phyloP scores from a whole-genome alignment of 2,329 filamentous ascomycete species.

The Tolypocladium ovalisporum region DNA sequence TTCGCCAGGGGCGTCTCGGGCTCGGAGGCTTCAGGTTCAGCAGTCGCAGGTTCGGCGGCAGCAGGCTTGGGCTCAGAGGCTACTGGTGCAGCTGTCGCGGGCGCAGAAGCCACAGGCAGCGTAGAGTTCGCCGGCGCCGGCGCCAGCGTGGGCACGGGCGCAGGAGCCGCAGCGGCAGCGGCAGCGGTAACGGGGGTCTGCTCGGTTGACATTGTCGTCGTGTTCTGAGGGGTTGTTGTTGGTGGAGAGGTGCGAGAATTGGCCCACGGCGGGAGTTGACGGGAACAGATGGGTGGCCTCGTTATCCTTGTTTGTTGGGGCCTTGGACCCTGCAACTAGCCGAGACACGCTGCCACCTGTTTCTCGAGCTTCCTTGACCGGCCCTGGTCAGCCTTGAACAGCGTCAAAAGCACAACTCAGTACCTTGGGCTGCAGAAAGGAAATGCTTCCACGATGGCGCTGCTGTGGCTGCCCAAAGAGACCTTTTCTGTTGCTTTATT shows the following conservation, averaged over 20 bases:
- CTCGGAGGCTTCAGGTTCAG: not conserved
- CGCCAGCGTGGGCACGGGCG: no score
- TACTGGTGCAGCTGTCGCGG: not conserved
- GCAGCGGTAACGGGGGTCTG: not conserved
- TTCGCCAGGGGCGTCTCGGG: slow-evolving; percentile 33
- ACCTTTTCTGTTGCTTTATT: not conserved
- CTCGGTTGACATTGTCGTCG: not conserved
- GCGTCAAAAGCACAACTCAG: not conserved
- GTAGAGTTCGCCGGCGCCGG: no score
- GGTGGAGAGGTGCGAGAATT: not conserved
- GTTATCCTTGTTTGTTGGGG: not conserved
- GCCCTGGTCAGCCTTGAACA: not conserved
- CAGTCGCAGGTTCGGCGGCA: not conserved
- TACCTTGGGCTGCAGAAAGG: not conserved
- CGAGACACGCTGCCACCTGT: not conserved
- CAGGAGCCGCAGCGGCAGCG: not conserved
- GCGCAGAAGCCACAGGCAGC: not conserved
- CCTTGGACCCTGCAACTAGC: not conserved
- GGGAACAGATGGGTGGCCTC: not conserved
- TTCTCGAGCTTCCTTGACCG: not conserved
- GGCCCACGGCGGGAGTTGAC: not conserved
- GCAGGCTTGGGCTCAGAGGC: no score
- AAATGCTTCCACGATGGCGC: not conserved
- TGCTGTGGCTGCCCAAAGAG: not conserved
- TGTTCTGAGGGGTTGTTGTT: not conserved